phyloP scores from a whole-genome alignment of 2,329 filamentous ascomycete species.

The Xylaria sp. region DNA sequence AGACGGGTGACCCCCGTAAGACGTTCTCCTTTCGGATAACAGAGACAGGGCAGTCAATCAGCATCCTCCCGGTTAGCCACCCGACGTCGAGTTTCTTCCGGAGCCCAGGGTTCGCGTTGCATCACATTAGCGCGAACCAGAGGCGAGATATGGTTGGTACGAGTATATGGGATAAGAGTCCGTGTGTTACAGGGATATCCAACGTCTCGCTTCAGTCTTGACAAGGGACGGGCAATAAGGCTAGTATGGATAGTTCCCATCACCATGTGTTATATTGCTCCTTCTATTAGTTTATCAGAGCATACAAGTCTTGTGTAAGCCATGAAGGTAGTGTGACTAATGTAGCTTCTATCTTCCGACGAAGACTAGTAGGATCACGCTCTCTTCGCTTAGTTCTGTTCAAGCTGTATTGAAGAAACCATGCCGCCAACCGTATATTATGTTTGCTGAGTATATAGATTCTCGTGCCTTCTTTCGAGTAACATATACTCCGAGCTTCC shows the following conservation, averaged over 20 bases:
- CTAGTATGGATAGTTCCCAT: constrained; percentile 4
- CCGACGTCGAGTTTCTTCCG: constrained; percentile 7
- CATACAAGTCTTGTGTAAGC: background rate
- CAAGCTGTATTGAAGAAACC: background rate
- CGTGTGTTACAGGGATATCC: constrained; percentile 31
- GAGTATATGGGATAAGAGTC: constrained; percentile 13
- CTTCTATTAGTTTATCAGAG: background rate
- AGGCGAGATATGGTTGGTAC: constrained; percentile 1
- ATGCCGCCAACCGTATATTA: background rate
- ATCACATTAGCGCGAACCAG: constrained; percentile 30
- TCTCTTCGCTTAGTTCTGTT: background rate
- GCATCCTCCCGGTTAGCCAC: background rate
- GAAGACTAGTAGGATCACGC: background rate
- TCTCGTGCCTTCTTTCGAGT: background rate
- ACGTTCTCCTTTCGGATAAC: constrained; percentile 1
- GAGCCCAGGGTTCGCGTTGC: constrained; percentile 19
- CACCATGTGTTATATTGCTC: background rate
- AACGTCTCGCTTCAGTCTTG: constrained; percentile 15
- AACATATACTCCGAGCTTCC: background rate
- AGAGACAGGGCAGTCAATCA: background rate
- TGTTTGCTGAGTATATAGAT: background rate
- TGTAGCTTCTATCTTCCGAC: background rate
- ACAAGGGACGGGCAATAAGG: constrained; percentile 14
- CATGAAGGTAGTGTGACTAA: background rate
- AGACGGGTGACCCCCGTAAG: constrained; percentile 2